Percentiles rank a stretch among this genome's conserved stretches.
Conservation (phyloP, 1,139 yeast species). For the Blastobotrys apis region DNA sequence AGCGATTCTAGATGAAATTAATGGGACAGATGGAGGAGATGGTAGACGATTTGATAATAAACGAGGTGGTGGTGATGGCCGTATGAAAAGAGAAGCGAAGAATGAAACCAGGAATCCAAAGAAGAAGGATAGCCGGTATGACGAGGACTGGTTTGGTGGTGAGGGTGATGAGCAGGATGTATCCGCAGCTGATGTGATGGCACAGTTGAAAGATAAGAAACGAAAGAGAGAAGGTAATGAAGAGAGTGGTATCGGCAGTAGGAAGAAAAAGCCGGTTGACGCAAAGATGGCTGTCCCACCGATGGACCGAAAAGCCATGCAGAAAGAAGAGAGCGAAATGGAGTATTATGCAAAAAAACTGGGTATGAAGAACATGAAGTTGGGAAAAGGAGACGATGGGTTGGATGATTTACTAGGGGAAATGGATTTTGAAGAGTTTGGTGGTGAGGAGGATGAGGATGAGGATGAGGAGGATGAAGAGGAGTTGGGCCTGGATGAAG, state of each 20-base stretch:
- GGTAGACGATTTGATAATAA: slow-evolving; percentile 5
- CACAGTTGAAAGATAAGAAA: slow-evolving; percentile 33
- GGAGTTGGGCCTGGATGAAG: slow-evolving; percentile 25
- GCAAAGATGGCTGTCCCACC: slow-evolving; percentile 31
- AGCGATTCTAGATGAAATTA: slow-evolving; percentile 58
- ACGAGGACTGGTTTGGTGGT: slow-evolving; percentile 14
- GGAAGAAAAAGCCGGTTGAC: slow-evolving; percentile 6
- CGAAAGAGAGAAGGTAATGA: slow-evolving; percentile 16
- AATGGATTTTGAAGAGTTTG: slow-evolving; percentile 51
- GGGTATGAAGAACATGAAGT: slow-evolving; percentile 57
- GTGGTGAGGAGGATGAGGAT: slow-evolving; percentile 18
- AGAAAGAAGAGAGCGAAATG: slow-evolving; percentile 71
- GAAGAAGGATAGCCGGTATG: slow-evolving; percentile 15
- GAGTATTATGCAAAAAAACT: slow-evolving; percentile 78
- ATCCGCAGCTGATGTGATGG: slow-evolving; percentile 41
- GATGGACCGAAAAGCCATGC: background rate
- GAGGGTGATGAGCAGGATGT: slow-evolving; percentile 30
- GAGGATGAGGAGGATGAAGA: slow-evolving; percentile 38
- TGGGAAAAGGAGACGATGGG: slow-evolving; percentile 56
- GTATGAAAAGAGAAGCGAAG: slow-evolving; percentile 50
- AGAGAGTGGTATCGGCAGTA: slow-evolving; percentile 13
- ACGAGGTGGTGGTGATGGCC: slow-evolving; percentile 33
- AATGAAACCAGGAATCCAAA: slow-evolving; percentile 44
- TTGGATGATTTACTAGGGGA: slow-evolving; percentile 76
- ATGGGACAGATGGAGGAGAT: slow-evolving; percentile 15